Evolutionary conservation across 1,284 basidiomycete species (phyloP), one percentile per base, ranked within the genome.

Genomic region (Leccinum colubrinum): DNA sequence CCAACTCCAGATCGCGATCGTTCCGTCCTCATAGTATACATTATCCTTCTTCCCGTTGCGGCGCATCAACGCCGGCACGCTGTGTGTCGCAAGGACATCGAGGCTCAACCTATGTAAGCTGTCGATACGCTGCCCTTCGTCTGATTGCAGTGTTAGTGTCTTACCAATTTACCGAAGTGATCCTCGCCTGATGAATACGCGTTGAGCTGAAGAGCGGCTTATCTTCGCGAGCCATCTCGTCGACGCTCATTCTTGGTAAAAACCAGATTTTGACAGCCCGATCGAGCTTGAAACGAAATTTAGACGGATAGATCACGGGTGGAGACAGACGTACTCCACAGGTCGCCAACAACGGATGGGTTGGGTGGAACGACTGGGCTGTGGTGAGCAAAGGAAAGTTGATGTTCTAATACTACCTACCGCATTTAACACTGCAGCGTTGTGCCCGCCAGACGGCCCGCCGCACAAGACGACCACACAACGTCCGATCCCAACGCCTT

Each of bases 231-330:
- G 77, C 74, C 17, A 89, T 75, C 7, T 70, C 73, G 5, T 75
- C 72, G 0, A 67, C 66, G 9, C 70, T 58, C 62, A 77, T 58
- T 43, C 72, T 64, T 62, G 80, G 73, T 67, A 82, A 65, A 74
- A 75, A 76, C 90, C 90, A 92, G 8, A 92, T 88, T 72, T 91
- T 91, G 20, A 90, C 82, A 2, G 80, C 76, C 64, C 87, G 83
- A 65, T 92, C 90, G 66, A 90, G 78, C 90, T 92, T 60, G 55
- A 43, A 39, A 61, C 9, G 1, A 30, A 41, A 25, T 12, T 62
- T 54, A 68, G 57, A 65, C 30, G 30, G 22, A 46, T 59, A 56
- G 41, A 60, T 43, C 39, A 33, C 15, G 56, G 22, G 46, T 41
- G 58, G 25, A 17, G 25, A 41, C 56, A 52, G 54, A 74, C 83